Conservation (phyloP, 345 rosid species). For the Gossypium turneri region DNA sequence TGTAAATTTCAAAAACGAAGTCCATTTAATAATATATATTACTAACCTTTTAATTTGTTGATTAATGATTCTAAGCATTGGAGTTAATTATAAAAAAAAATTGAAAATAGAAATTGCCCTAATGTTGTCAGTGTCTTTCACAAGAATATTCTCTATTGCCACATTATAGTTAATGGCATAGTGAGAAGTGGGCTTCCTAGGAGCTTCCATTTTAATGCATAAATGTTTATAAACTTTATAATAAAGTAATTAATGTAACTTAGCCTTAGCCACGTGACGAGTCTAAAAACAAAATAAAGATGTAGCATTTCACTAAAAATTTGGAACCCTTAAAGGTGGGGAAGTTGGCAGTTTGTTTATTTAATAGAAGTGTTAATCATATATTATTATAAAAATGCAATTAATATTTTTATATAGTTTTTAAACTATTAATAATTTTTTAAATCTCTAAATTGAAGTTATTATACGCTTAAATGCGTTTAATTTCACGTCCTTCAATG, state of each 20-base stretch:
- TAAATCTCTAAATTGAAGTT: too few relatives aligned
- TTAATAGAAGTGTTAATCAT: neutral
- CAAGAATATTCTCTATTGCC: neutral
- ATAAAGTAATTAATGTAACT: neutral
- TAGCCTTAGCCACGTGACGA: neutral
- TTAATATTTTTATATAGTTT: neutral
- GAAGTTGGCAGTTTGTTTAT: neutral
- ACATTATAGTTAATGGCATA: neutral
- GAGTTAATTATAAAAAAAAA: neutral
- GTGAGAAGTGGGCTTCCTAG: neutral
- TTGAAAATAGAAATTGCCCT: neutral
- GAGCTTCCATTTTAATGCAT: neutral
- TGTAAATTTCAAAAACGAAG: too few relatives aligned
- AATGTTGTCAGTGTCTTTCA: neutral
- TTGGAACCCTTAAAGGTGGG: neutral
- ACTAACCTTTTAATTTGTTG: neutral
- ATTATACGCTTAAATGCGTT: too few relatives aligned
- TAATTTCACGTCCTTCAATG: too few relatives aligned
- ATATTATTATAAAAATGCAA: neutral
- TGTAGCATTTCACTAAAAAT: neutral
- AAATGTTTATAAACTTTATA: neutral
- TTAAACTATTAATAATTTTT: too few relatives aligned
- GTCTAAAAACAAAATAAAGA: neutral
- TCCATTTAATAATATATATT: neutral
- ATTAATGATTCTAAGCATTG: neutral